phyloP scores from a whole-genome alignment of 441 rosid genomes.

The Erodium texanum region DNA sequence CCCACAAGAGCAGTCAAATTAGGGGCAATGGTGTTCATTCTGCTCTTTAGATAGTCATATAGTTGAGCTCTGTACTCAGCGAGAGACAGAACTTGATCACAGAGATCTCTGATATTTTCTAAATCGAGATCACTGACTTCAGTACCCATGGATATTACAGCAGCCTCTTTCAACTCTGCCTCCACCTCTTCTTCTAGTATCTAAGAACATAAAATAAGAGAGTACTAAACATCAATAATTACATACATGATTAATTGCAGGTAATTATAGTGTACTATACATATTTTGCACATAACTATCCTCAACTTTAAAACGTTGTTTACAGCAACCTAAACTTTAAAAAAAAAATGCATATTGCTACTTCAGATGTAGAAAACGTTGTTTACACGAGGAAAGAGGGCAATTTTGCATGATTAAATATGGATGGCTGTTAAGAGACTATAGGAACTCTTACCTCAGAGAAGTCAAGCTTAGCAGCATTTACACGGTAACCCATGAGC shows the following conservation, averaged over 20 bases:
- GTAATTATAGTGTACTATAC: too few relatives aligned
- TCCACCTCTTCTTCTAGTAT: constrained; percentile 66
- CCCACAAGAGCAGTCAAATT: constrained; percentile 92
- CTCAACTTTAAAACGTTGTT: too few relatives aligned
- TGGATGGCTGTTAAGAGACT: too few relatives aligned
- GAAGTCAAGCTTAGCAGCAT: constrained; percentile 82
- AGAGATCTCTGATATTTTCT: constrained; percentile 62
- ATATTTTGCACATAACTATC: too few relatives aligned
- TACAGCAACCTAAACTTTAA: too few relatives aligned
- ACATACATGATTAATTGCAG: too few relatives aligned
- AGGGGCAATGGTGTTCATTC: constrained; percentile 89
- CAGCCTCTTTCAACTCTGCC: constrained; percentile 68
- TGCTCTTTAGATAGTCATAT: constrained; percentile 72
- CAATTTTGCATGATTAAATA: neutral
- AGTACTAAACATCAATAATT: too few relatives aligned
- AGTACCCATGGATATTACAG: constrained; percentile 90
- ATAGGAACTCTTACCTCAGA: constrained; percentile 87
- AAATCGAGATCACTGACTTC: constrained; percentile 80
- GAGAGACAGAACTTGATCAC: constrained; percentile 79
- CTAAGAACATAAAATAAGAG: too few relatives aligned
- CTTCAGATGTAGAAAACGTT: too few relatives aligned
- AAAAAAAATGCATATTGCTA: too few relatives aligned
- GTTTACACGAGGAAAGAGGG: neutral
- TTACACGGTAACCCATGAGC: constrained; percentile 65
- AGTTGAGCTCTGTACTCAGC: constrained; percentile 88